phyloP scores from a whole-genome alignment of 768 basidiomycete genomes.

The Pleurotus tuoliensis region DNA sequence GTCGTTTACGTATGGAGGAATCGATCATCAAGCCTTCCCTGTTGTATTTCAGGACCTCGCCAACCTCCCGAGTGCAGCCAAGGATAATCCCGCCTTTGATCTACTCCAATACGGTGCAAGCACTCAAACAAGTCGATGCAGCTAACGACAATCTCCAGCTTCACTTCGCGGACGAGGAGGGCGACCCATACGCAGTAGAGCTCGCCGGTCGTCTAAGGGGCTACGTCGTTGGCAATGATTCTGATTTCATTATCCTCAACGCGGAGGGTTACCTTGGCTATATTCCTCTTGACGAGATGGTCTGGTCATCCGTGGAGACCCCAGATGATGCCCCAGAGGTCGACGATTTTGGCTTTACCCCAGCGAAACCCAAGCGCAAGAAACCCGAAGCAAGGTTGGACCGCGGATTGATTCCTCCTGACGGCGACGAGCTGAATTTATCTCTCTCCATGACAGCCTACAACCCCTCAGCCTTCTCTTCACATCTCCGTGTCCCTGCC shows the following conservation, averaged over 20 bases:
- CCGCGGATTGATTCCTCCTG: conserved; percentile 54
- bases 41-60: conserved; percentile 80
- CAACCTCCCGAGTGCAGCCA: conserved; percentile 53
- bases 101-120: conserved; percentile 54
- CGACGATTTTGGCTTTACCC: conserved; percentile 53
- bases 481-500: conserved; percentile 62
- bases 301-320: conserved; percentile 46
- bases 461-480: conserved; percentile 56
- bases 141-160: conserved; percentile 39
- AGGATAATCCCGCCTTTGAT: conserved; percentile 70
- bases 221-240: conserved; percentile 77
- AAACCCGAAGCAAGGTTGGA: conserved; percentile 27
- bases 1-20: conserved; percentile 54
- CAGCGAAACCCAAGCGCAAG: conserved; percentile 48
- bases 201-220: conserved; percentile 70
- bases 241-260: conserved; percentile 79
- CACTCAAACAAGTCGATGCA: conserved; percentile 39
- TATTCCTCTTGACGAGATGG: conserved; percentile 71
- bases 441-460: conserved; percentile 57
- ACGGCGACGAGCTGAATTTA: conserved; percentile 31
- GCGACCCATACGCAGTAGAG: conserved; percentile 81
- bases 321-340: conserved; percentile 23
- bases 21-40: conserved; percentile 57
- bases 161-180: conserved; percentile 79
- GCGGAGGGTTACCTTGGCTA: conserved; percentile 75